These are phyloP conservation scores for Iris pallida DNA, from an alignment of 116 monocot species.

Conservation along the genomic window DNA sequence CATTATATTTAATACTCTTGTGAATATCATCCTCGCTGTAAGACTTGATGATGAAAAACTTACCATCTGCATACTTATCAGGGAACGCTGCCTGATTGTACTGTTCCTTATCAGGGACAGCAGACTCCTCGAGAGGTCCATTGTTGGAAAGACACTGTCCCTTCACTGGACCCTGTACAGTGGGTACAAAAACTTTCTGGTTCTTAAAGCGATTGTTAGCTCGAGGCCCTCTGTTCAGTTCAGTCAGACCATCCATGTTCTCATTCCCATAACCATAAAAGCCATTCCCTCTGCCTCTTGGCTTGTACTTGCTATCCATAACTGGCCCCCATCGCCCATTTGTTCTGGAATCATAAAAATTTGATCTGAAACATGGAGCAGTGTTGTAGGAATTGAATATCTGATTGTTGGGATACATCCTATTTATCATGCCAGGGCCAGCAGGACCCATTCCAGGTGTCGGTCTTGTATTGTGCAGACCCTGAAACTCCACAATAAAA, in stretches of 20 bases:
- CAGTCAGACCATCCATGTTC: slow-evolving; percentile 46
- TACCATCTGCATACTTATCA: slow-evolving; percentile 50
- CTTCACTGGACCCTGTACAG: slow-evolving; percentile 40
- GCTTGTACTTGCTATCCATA: slow-evolving; percentile 47
- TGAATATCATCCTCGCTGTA: slow-evolving; percentile 96
- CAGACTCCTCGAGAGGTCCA: slow-evolving; percentile 20
- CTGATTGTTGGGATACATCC: slow-evolving; percentile 20
- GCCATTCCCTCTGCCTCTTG: slow-evolving; percentile 53
- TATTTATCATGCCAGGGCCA: slow-evolving; percentile 16
- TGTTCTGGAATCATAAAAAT: slow-evolving; percentile 23
- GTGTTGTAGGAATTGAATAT: slow-evolving; percentile 26
- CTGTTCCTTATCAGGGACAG: slow-evolving; percentile 36
- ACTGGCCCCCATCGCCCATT: slow-evolving; percentile 28
- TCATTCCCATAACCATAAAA: slow-evolving; percentile 48
- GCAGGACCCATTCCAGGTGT: slow-evolving; percentile 11
- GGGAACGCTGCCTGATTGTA: slow-evolving; percentile 62
- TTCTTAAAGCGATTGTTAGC: slow-evolving; percentile 36
- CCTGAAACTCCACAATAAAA: slow-evolving; percentile 5
- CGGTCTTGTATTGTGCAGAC: slow-evolving; percentile 20
- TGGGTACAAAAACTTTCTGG: slow-evolving; percentile 31
- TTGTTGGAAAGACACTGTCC: slow-evolving; percentile 31
- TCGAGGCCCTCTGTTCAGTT: slow-evolving; percentile 72
- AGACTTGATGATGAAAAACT: slow-evolving; percentile 79
- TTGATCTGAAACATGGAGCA: slow-evolving; percentile 18
- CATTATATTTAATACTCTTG: slow-evolving; percentile 87